Base-by-base conservation (phyloP, 2,329 filamentous ascomycete genomes). In the Cadophora luteo-olivacea region DNA sequence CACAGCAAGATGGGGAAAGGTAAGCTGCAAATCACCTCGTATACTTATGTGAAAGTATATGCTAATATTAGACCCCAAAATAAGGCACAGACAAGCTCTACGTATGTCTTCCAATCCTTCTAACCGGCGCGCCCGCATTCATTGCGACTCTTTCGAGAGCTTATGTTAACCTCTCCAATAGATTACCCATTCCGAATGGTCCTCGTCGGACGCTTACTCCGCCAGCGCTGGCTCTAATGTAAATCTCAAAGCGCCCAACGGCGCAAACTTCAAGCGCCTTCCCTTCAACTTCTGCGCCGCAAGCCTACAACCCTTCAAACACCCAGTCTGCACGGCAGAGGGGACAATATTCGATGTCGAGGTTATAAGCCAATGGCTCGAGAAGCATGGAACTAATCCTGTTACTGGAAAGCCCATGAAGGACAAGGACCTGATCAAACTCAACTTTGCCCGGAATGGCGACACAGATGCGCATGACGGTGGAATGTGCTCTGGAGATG, bases 131-230 rank as follows among this genome's bases (percentile, higher is more conserved):
- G 33, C 48, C 22, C 51, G n/a, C 14, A 51, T 16, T 55, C 32
- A 12, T 19, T 52, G 51, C 41, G 54, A 41, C 7, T 22, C n/a
- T 22, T 38, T 36, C 1, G 36, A 9, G 24, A 29, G 16, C 33
- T 38, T 29, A 52, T 41, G n/a, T 64, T 68, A 51, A 68, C 54
- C 16, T 11, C 45, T 33, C 45, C 24, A 29, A 54, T 84, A 89
- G 86, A 99, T 99, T 77, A 99, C 96, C 66, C 97, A 99, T 82
- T 97, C 93, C 51, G 96, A 99, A 85, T 99, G 96, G 96, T 91
- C 93, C 8, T 97, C 94, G 6, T 89, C 91, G 60, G 94, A 97
- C 80, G 90, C 93, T 68, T 97, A 92, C 81, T 92, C 92, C 38
- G 93, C 94, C 73, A 94, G 90, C 78, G 90, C 87, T 33, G 92